Evolutionary conservation across 2,329 filamentous ascomycete genomes (phyloP), one percentile per base, ranked within the genome.

Genomic region (Colletotrichum viniferum): DNA sequence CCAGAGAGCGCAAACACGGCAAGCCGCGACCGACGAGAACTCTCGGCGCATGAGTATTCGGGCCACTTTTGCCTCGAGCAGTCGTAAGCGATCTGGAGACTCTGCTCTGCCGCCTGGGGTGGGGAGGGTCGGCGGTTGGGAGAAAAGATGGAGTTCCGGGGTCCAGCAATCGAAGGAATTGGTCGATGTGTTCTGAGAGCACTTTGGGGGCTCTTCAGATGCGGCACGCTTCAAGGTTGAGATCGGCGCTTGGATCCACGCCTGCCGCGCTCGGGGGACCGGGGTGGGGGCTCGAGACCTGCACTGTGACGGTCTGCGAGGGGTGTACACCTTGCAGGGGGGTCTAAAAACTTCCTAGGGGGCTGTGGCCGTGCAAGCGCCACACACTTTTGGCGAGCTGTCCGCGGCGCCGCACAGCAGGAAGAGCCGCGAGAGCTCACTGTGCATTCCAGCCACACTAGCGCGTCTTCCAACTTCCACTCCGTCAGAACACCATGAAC

Each of bases 181-280:
- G 52, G 62, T 21, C 69, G 34, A 28, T 34, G 43, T 9, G 32
- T 34, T 34, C 60, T 24, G n/a, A 13, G 21, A 32, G 60, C 30
- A 63, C 60, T 36, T 61, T 64, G 36, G 34, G 58, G 62, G 36
- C 36, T 48, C 36, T 30, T n/a, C 64, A 56, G 36, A 34, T 67
- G 64, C 64, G 26, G 64, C 43, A 55, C 52, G 28, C 21, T 65
- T 71, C 48, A 56, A 74, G 68, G 72, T 74, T 72, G 72, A 62
- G 72, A 74, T 74, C 72, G 61, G 68, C 68, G 72, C 68, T 72
- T 67, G 72, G 72, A 55, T 72, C 72, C 72, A 74, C 68, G 55
- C 68, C 38, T 61, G 62, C 68, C 68, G 72, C 62, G 55, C 69
- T 72, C 62, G 61, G 62, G 60, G 63, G 63, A 32, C 68, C 30